phyloP scores from a whole-genome alignment of 1,284 basidiomycete genomes.

The Cryptococcus sp. region DNA sequence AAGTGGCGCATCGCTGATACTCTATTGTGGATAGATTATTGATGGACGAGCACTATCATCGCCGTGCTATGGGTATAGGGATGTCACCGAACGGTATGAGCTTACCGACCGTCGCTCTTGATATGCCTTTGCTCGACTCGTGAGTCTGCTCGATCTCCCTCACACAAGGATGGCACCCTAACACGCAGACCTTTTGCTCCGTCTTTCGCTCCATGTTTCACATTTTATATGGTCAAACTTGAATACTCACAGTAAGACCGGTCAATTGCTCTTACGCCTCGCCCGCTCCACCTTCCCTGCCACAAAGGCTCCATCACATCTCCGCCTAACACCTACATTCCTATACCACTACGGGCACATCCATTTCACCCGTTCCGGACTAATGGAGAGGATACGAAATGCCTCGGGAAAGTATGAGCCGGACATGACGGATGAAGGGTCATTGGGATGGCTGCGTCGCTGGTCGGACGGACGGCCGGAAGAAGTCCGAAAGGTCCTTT shows the following conservation, averaged over 20 bases:
- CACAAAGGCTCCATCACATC: constrained; percentile 19
- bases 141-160: not conserved
- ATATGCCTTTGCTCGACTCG: constrained; percentile 14
- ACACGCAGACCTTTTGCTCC: not conserved
- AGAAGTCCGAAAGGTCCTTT: constrained; percentile 29
- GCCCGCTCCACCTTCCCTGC: constrained; percentile 26
- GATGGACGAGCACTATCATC: constrained; percentile 19
- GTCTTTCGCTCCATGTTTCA: not conserved
- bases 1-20: too few relatives aligned
- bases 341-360: constrained; percentile 37
- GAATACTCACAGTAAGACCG: constrained; percentile 24
- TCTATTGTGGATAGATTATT: constrained; percentile 10
- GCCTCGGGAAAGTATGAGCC: constrained; percentile 38
- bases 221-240: not conserved
- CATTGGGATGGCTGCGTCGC: constrained; percentile 29
- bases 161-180: not conserved
- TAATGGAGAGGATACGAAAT: constrained; percentile 33
- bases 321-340: constrained; percentile 30
- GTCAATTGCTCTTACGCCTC: constrained; percentile 25
- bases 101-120: constrained; percentile 5
- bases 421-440: constrained; percentile 26
- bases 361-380: constrained; percentile 32
- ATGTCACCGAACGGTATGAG: constrained; percentile 20
- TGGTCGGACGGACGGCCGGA: constrained; percentile 25
- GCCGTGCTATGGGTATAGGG: constrained; percentile 16